Percentiles rank a stretch among this genome's conserved stretches.
phyloP scores from a whole-genome alignment of 1,284 basidiomycete genomes.

The Mycena sp. region DNA sequence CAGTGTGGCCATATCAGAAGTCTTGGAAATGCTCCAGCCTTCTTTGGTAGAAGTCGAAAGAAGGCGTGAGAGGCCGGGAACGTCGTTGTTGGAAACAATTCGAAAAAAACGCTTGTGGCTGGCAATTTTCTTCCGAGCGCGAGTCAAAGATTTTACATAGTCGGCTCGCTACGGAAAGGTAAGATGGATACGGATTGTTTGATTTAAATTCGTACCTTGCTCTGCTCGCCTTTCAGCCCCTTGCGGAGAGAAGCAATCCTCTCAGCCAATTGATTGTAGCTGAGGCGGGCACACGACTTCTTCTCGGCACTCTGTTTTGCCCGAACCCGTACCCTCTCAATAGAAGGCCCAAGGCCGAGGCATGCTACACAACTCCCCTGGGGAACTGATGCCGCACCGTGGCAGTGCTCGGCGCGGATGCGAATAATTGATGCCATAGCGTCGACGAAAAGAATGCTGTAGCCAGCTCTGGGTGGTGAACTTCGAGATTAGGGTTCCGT shows the following conservation, averaged over 20 bases:
- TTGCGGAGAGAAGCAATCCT: neutral
- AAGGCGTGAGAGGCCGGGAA: neutral
- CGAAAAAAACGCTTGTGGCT: neutral
- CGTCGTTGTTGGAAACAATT: neutral
- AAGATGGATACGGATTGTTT: neutral
- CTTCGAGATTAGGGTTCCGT: too few relatives aligned
- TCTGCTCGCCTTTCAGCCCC: slow-evolving; percentile 3
- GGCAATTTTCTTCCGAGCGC: neutral
- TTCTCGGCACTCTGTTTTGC: too few relatives aligned
- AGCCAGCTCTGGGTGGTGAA: too few relatives aligned
- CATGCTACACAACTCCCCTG: neutral
- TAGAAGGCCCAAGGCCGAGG: too few relatives aligned
- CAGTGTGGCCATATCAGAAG: neutral
- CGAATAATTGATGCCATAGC: neutral
- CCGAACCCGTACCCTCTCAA: too few relatives aligned
- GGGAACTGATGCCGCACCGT: neutral
- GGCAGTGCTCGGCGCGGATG: too few relatives aligned
- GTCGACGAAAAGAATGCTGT: neutral
- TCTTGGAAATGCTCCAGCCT: neutral
- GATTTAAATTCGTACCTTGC: neutral
- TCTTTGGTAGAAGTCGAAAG: neutral
- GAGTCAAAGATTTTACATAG: too few relatives aligned
- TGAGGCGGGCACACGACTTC: too few relatives aligned
- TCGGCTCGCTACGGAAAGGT: neutral
- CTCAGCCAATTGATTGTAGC: too few relatives aligned